These are phyloP conservation scores for Mucor plumbeus DNA, from an alignment of 371 early-diverging fungal species.

Conservation along the genomic window DNA sequence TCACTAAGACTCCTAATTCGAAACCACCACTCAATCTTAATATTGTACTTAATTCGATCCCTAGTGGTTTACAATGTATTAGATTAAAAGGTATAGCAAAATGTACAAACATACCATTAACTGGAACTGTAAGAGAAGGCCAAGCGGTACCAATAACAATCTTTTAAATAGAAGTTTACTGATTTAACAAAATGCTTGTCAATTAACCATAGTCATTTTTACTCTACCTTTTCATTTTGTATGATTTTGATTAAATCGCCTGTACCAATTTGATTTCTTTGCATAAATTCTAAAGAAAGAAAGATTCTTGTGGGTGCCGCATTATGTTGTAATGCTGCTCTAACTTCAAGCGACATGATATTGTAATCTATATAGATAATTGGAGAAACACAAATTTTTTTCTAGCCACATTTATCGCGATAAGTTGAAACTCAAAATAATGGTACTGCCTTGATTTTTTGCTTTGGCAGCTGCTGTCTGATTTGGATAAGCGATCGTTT, in stretches of 20 bases:
- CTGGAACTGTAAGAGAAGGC: constrained; percentile 23
- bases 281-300: constrained; percentile 58
- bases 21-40: constrained; percentile 24
- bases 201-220: not conserved
- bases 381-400: constrained; percentile 2
- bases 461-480: too few species aligned
- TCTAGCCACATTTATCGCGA: not conserved
- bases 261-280: constrained; percentile 44
- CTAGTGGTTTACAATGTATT: not conserved
- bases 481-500: too few species aligned
- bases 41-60: constrained; percentile 27
- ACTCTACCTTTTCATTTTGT: constrained; percentile 1
- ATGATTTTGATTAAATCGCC: constrained; percentile 59
- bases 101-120: constrained; percentile 10
- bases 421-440: too few species aligned
- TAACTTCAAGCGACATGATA: constrained; percentile 27
- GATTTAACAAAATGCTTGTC: not conserved
- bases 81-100: not conserved
- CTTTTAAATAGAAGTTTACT: not conserved
- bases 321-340: constrained; percentile 9
- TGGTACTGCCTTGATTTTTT: too few species aligned
- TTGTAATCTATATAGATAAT: not conserved
- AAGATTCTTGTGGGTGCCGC: constrained; percentile 33
- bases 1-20: constrained; percentile 22
- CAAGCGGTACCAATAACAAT: constrained; percentile 28